A percentile compares a stretch with the other conserved stretches of the same genome.
These are phyloP conservation scores for Backusella westeae DNA, from an alignment of 192 early-diverging fungal genomes.

Conservation along the genomic window DNA sequence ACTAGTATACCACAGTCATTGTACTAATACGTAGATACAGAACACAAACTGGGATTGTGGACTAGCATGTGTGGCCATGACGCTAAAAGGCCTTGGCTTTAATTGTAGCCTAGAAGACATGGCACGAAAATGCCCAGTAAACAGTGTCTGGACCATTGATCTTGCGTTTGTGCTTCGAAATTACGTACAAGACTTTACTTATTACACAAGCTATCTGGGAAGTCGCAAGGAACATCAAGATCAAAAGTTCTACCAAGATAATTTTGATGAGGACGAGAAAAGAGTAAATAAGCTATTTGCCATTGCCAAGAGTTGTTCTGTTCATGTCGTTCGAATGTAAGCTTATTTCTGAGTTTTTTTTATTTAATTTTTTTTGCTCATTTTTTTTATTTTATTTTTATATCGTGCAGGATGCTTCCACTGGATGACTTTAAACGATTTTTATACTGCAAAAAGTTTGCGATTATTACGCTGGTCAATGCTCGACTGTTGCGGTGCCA, in stretches of 20 bases:
- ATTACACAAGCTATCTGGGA: conserved; percentile 86
- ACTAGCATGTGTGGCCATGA: conserved; percentile 80
- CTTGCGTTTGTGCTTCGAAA: conserved; percentile 74
- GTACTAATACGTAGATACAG: conserved; percentile 17
- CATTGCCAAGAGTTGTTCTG: conserved; percentile 60
- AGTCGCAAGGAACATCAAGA: conserved; percentile 70
- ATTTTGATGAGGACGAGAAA: conserved; percentile 65
- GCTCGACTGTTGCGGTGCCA: conserved; percentile 60
- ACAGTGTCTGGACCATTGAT: conserved; percentile 92
- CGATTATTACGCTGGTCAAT: conserved; percentile 80
- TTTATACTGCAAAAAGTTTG: conserved; percentile 70
- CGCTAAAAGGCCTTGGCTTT: conserved; percentile 61
- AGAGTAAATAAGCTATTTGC: conserved; percentile 78
- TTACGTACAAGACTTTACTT: conserved; percentile 84
- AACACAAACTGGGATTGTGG: conserved; percentile 84
- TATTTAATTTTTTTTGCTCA: not conserved
- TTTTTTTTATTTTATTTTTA: too few species aligned
- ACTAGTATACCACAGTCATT: too few species aligned
- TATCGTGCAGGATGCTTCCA: conserved; percentile 50
- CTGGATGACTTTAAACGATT: conserved; percentile 86
- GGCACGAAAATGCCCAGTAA: conserved; percentile 47
- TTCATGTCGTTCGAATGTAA: conserved; percentile 74
- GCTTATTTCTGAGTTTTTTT: conserved; percentile 9
- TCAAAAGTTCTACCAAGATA: conserved; percentile 70
- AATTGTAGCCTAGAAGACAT: conserved; percentile 57